These are phyloP conservation scores for Pyricularia pennisetigena DNA, from an alignment of 2,329 filamentous ascomycete genomes.

Conservation along the genomic window DNA sequence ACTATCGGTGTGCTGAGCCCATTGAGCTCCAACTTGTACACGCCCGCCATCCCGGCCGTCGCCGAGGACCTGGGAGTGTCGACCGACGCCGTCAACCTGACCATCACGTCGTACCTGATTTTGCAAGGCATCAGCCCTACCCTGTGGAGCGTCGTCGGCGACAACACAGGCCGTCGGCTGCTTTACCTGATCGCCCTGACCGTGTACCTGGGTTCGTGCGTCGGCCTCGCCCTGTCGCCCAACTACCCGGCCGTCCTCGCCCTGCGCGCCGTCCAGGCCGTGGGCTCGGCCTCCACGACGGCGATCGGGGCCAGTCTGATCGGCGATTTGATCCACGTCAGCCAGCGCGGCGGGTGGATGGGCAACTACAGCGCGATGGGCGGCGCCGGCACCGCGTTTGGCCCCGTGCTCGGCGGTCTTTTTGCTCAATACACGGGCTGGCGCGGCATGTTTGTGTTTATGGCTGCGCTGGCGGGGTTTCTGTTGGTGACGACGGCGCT, in stretches of 20 bases:
- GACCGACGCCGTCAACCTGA: slow-evolving; percentile 33
- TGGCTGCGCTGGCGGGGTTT: slow-evolving; percentile 29
- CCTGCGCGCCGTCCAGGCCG: slow-evolving; percentile 37
- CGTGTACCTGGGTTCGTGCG: slow-evolving; percentile 35
- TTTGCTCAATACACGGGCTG: slow-evolving; percentile 23
- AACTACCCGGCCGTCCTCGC: slow-evolving; percentile 33
- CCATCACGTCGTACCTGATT: slow-evolving; percentile 31
- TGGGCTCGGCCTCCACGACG: slow-evolving; percentile 19
- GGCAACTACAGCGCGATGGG: slow-evolving; percentile 32
- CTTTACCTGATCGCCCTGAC: slow-evolving; percentile 35
- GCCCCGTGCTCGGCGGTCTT: slow-evolving; percentile 30
- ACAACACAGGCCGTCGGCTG: slow-evolving; percentile 36
- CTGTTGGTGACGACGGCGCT: slow-evolving; percentile 26
- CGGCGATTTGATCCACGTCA: slow-evolving; percentile 40
- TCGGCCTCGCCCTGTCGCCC: slow-evolving; percentile 31
- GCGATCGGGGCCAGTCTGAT: neutral
- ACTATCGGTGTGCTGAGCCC: neutral
- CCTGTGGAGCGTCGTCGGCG: slow-evolving; percentile 37
- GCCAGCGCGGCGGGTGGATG: slow-evolving; percentile 47
- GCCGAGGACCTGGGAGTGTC: slow-evolving; percentile 28
- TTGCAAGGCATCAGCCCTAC: slow-evolving; percentile 7
- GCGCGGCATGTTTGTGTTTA: slow-evolving; percentile 46
- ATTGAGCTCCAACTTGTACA: slow-evolving; percentile 17
- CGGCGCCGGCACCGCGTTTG: slow-evolving; percentile 29
- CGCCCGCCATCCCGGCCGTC: slow-evolving; percentile 30